Percentiles rank a stretch among this genome's conserved stretches.
phyloP scores from a whole-genome alignment of 176 grass and related monocot species.

The Ananas comosus region DNA sequence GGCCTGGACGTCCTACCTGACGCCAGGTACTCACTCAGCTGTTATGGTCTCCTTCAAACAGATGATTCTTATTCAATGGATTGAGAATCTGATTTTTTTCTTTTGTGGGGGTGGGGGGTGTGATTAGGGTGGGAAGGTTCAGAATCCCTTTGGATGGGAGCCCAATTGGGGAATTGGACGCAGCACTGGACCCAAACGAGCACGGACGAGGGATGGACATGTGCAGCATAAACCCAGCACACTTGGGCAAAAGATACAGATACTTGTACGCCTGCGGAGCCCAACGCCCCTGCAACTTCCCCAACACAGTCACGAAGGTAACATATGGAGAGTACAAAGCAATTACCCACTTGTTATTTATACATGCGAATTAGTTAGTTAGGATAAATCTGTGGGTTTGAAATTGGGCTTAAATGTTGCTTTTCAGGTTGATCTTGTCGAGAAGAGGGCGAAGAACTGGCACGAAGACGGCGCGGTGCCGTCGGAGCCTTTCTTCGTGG shows the following conservation, averaged over 20 bases:
- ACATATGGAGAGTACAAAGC: background rate
- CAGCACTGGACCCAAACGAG: slow-evolving; percentile 70
- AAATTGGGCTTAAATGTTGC: background rate
- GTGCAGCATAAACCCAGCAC: slow-evolving; percentile 92
- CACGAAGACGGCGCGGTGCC: slow-evolving; percentile 83
- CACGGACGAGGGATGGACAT: slow-evolving; percentile 92
- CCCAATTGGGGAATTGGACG: slow-evolving; percentile 55
- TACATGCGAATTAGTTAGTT: background rate
- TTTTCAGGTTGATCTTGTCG: slow-evolving; percentile 55
- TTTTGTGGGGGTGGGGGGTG: background rate
- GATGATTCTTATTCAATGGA: background rate
- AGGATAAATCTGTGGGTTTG: background rate
- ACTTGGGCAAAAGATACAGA: slow-evolving; percentile 68
- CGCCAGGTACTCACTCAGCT: slow-evolving; percentile 44
- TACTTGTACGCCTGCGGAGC: slow-evolving; percentile 93
- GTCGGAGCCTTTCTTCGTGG: slow-evolving; percentile 88
- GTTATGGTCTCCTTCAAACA: background rate
- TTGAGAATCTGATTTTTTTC: background rate
- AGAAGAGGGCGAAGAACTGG: slow-evolving; percentile 87
- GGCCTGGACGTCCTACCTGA: slow-evolving; percentile 80
- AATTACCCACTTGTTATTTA: background rate
- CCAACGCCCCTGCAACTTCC: slow-evolving; percentile 89
- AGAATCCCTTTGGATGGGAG: slow-evolving; percentile 85
- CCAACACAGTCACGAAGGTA: slow-evolving; percentile 92
- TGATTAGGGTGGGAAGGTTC: slow-evolving; percentile 65